Percentiles rank a stretch among this genome's conserved stretches.
phyloP scores from a whole-genome alignment of 495 filamentous ascomycete species.

The Daldinia loculata region DNA sequence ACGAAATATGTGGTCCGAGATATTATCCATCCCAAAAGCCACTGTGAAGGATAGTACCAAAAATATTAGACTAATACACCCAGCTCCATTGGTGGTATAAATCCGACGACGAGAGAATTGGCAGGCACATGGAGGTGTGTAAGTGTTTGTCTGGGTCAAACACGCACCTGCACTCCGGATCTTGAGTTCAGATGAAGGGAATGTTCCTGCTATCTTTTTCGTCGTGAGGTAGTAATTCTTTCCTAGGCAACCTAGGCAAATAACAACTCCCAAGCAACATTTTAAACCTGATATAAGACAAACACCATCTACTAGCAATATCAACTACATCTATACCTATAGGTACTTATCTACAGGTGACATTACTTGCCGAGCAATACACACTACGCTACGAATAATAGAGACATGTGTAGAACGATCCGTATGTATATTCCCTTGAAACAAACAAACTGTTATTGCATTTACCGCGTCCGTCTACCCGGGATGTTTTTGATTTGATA shows the following conservation, averaged over 20 bases:
- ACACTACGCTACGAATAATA: constrained; percentile 5
- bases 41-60: not conserved
- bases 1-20: not conserved
- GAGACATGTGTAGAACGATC: constrained; percentile 36
- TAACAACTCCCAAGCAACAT: not conserved
- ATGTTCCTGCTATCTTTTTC: not conserved
- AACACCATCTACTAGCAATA: not conserved
- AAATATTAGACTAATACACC: not conserved
- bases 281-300: not conserved
- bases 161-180: not conserved
- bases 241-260: not conserved
- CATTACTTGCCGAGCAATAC: not conserved
- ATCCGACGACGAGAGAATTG: not conserved
- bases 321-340: not conserved
- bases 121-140: not conserved
- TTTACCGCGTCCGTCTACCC: no score
- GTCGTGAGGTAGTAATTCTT: not conserved
- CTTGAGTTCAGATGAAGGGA: not conserved
- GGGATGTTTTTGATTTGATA: no score
- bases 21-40: not conserved
- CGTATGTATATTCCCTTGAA: constrained; percentile 25
- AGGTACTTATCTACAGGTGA: not conserved
- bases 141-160: not conserved
- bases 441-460: no score
- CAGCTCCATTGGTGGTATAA: not conserved